A percentile compares a stretch with the other conserved stretches of the same genome.
Conservation (phyloP, 257 asterid species). For the Anisodus tanguticus region DNA sequence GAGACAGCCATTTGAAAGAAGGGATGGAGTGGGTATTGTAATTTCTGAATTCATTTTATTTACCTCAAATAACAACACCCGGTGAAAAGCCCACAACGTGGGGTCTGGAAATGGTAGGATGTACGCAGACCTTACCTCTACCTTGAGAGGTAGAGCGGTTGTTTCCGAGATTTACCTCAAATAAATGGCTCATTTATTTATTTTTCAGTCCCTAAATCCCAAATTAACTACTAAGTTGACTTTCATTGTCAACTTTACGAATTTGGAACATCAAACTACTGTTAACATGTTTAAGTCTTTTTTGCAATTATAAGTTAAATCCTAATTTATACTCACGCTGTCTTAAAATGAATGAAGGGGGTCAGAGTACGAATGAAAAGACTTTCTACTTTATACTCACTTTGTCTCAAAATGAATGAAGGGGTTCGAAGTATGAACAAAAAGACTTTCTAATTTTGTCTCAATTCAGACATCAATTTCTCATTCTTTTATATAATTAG, state of each 20-base stretch:
- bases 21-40: not conserved
- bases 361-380: not conserved
- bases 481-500: not conserved
- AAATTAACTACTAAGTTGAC: not conserved
- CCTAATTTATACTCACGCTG: not conserved
- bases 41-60: not conserved
- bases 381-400: not conserved
- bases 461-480: not conserved
- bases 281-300: not conserved
- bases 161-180: not conserved
- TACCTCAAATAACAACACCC: not conserved
- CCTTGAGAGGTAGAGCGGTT: too few relatives aligned
- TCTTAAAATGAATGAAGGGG: not conserved
- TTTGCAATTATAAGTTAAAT: not conserved
- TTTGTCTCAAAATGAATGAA: not conserved
- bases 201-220: not conserved
- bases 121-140: too few relatives aligned
- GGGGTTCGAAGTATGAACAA: not conserved
- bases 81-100: too few relatives aligned
- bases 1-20: not conserved
- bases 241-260: not conserved
- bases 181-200: not conserved
- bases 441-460: not conserved
- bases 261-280: not conserved
- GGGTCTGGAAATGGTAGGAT: too few relatives aligned